Conservation (phyloP, 306 rosid species). For the Abrus precatorius region DNA sequence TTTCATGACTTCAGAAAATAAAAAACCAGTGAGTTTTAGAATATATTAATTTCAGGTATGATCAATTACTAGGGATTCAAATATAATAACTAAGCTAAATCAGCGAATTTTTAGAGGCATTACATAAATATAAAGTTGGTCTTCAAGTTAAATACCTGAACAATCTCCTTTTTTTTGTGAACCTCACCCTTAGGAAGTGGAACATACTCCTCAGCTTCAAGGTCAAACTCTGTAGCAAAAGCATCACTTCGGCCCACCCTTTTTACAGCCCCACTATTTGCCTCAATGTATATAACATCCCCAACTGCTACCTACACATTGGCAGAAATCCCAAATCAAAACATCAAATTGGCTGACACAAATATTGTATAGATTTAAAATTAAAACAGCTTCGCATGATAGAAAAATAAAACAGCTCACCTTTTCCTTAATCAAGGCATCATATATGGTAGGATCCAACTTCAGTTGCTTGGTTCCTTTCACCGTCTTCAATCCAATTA, state of each 20-base stretch:
- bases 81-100: not conserved
- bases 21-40: too few species aligned
- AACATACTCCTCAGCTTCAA: constrained; percentile 98
- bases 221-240: constrained; percentile 97
- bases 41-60: not conserved
- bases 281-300: constrained; percentile 94
- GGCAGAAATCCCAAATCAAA: constrained; percentile 33
- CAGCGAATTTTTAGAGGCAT: constrained; percentile 24
- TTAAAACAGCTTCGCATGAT: not conserved
- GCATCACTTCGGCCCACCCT: constrained; percentile 99
- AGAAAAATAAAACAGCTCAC: constrained; percentile 50
- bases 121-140: constrained; percentile 22
- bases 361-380: constrained; percentile 20
- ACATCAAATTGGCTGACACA: constrained; percentile 10
- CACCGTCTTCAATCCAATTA: constrained; percentile 91
- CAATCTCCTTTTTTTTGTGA: constrained; percentile 96
- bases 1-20: not conserved
- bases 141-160: constrained; percentile 73
- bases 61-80: constrained; percentile 22
- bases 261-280: constrained; percentile 97
- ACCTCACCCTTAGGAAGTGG: constrained; percentile 99
- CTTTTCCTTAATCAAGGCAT: constrained; percentile 95
- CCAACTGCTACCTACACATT: constrained; percentile 86
- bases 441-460: constrained; percentile 96
- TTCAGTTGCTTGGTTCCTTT: constrained; percentile 98